Percentiles rank a stretch among this genome's conserved stretches.
These are phyloP conservation scores for Phytophthora cactorum DNA, from an alignment of 352 stramenopile genomes.

Conservation along the genomic window DNA sequence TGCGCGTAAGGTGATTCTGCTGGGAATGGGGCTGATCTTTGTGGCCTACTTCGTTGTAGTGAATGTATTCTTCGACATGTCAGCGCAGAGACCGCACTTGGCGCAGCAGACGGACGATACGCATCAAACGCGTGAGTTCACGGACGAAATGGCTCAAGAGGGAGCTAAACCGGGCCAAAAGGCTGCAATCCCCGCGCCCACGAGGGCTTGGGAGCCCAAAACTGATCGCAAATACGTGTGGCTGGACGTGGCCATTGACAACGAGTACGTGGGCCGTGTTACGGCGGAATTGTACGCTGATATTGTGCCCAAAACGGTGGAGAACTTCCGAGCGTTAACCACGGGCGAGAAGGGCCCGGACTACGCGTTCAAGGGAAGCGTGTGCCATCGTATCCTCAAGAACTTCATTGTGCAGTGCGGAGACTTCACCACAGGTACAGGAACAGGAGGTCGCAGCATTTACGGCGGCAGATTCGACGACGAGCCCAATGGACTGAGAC, in stretches of 20 bases:
- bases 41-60: conserved; percentile 70
- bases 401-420: conserved; percentile 99
- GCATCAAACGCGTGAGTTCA: conserved; percentile 6
- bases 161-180: conserved; percentile 18
- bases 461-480: conserved; percentile 98
- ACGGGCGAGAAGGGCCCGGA: conserved; percentile 95
- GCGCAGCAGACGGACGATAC: conserved; percentile 14
- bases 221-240: conserved; percentile 84
- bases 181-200: conserved; percentile 16
- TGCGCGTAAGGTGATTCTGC: conserved; percentile 60
- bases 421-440: conserved; percentile 94
- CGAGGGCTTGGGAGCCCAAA: conserved; percentile 56
- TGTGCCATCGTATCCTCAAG: conserved; percentile 98
- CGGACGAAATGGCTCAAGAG: conserved; percentile 11
- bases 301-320: conserved; percentile 96
- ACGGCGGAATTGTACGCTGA: conserved; percentile 93
- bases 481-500: conserved; percentile 91
- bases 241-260: conserved; percentile 85
- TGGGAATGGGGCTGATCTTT: conserved; percentile 62
- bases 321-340: conserved; percentile 97
- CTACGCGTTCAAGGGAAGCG: conserved; percentile 96
- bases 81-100: conserved; percentile 15
- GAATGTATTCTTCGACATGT: conserved; percentile 70
- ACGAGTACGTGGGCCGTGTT: conserved; percentile 70
- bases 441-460: conserved; percentile 96